Base-by-base conservation (phyloP, 2,329 filamentous ascomycete species). In the Sclerotinia borealis region DNA sequence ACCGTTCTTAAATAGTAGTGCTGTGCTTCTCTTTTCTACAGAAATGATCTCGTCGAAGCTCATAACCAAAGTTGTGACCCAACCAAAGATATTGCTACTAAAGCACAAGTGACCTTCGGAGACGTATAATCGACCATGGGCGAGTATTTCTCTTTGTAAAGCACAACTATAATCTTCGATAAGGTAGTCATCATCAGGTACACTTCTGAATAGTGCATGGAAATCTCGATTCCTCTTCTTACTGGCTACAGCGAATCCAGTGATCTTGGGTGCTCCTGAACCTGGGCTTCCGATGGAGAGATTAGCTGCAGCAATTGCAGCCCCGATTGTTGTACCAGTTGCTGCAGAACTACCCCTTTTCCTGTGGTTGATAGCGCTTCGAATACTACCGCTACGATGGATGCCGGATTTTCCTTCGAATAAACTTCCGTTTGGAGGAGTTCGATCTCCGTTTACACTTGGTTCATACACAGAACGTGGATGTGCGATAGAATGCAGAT, bases 81-180 rank as follows among this genome's bases (percentile, higher is more conserved):
- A 99, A 61, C 95, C 95, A 52, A 99, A 85, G 68, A 99, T 99
- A 74, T 99, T 99, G 80, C 95, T 98, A 72, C 93, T 97, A 77
- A 99, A 99, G 79, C 95, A 99, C 52, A 99, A 86, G 74, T 99
- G 93, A 13, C 93, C 93, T 77, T 99, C 95, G 0, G 95, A 98
- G 48, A 99, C 91, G 73, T 99, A 99, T 17, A 99, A 83, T 47
- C 95, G 85, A 7, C 95, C 95, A 69, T 97, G 95, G 8, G 96
- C 86, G 41, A 99, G 84, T 65, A 99, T 99, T 74, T 99, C 96
- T 68, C 93, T 87, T 76, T 99, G 95, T 64, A 99, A 77, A 4
- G 95, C 95, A 75, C 95, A 97, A 75, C 95, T 97, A 76, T 98
- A 99, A 75, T 99, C 95, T 74, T 99, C 95, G 68, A 99, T 98